Conservation (phyloP, 371 early-diverging fungal genomes). For the Choanephora cucurbitarum region DNA sequence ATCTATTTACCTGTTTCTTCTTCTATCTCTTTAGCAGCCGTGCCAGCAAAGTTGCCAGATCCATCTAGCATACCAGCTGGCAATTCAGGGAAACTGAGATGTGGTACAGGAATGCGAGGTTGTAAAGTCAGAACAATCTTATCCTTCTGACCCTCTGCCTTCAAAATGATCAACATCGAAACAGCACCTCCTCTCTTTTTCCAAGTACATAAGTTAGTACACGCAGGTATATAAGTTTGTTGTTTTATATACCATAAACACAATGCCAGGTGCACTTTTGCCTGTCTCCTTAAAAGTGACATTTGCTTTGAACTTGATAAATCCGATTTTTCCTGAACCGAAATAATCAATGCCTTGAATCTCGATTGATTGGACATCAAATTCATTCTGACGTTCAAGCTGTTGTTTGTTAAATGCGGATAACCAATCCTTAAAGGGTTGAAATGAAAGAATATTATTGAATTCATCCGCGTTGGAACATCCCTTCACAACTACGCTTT, state of each 20-base stretch:
- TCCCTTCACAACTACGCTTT: slow-evolving; percentile 25
- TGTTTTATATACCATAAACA: slow-evolving; percentile 69
- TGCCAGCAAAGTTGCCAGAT: slow-evolving; percentile 70
- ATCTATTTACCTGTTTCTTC: slow-evolving; percentile 68
- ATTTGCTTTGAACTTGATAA: slow-evolving; percentile 71
- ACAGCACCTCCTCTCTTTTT: slow-evolving; percentile 80
- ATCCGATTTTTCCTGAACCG: slow-evolving; percentile 66
- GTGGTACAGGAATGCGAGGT: slow-evolving; percentile 73
- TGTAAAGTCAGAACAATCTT: slow-evolving; percentile 72
- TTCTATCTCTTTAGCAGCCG: slow-evolving; percentile 67
- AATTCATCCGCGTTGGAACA: slow-evolving; percentile 15
- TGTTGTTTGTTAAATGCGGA: slow-evolving; percentile 48
- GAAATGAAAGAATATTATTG: slow-evolving; percentile 52
- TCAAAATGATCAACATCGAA: slow-evolving; percentile 68
- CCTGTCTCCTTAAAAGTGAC: slow-evolving; percentile 53
- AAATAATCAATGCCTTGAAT: slow-evolving; percentile 77
- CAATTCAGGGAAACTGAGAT: slow-evolving; percentile 65
- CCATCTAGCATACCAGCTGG: slow-evolving; percentile 91
- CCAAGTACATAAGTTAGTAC: too few species aligned
- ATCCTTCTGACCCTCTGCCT: slow-evolving; percentile 37
- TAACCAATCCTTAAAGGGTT: slow-evolving; percentile 68
- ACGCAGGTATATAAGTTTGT: too few species aligned
- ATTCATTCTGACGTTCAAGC: slow-evolving; percentile 34
- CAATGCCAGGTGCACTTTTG: slow-evolving; percentile 69
- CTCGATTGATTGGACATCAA: slow-evolving; percentile 50